These are phyloP conservation scores for Alternaria ethzedia DNA, from an alignment of 2,329 filamentous ascomycete genomes.

Conservation along the genomic window DNA sequence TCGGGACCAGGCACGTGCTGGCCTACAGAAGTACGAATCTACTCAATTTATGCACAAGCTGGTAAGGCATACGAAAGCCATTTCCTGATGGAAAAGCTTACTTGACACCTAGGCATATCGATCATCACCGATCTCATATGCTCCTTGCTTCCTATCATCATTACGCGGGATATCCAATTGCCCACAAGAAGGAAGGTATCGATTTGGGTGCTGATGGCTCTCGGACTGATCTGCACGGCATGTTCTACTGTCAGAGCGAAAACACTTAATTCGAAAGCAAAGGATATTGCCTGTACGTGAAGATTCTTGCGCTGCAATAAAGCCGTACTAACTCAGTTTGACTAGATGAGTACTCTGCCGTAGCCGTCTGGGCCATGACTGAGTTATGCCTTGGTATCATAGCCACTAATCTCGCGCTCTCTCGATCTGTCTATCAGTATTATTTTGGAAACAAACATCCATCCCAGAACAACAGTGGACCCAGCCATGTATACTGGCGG, in stretches of 20 bases:
- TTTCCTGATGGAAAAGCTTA: background rate
- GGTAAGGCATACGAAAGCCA: background rate
- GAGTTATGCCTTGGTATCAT: slow-evolving; percentile 9
- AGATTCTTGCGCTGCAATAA: background rate
- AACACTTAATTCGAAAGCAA: background rate
- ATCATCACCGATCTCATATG: background rate
- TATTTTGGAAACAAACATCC: background rate
- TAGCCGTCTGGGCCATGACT: slow-evolving; percentile 6
- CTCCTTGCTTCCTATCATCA: background rate
- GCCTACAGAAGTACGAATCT: slow-evolving; percentile 6
- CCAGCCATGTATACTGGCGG: background rate
- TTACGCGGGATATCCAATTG: background rate
- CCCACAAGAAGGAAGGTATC: background rate
- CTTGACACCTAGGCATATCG: background rate
- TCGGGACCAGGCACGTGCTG: background rate
- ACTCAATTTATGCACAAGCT: slow-evolving; percentile 9
- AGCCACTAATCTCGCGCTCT: slow-evolving; percentile 1
- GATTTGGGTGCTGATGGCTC: slow-evolving; percentile 4
- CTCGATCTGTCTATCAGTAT: background rate
- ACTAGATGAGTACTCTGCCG: slow-evolving; percentile 6
- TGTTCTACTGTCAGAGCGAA: slow-evolving; percentile 1
- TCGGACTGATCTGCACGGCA: slow-evolving; percentile 2
- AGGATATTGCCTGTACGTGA: background rate
- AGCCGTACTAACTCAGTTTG: background rate
- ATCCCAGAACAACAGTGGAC: background rate